A percentile compares a stretch with the other conserved stretches of the same genome.
Conservation (phyloP, 1,139 yeast species). For the Arxiozyma telluris region DNA sequence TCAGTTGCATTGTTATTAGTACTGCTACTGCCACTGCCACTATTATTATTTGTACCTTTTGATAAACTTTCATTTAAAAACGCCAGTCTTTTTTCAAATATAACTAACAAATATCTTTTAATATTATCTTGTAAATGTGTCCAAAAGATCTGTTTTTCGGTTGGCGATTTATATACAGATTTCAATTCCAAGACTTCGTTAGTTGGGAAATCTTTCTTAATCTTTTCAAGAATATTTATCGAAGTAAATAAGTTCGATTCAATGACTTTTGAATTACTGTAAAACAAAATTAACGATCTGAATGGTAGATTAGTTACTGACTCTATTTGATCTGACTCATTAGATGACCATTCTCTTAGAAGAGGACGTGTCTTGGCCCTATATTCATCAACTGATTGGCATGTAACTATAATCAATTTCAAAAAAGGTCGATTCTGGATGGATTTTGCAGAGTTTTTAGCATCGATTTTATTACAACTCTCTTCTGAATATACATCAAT, state of each 20-base stretch:
- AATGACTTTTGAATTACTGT: constrained; percentile 25
- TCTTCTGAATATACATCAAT: constrained; percentile 54
- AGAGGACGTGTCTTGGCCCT: constrained; percentile 72
- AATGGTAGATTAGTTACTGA: constrained; percentile 6
- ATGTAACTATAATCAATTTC: constrained; percentile 59
- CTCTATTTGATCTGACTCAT: constrained; percentile 4
- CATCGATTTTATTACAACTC: constrained; percentile 3
- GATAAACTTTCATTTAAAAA: constrained; percentile 9
- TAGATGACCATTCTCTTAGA: constrained; percentile 72
- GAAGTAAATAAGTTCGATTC: constrained; percentile 28
- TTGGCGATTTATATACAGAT: constrained; percentile 28
- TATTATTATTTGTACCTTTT: not conserved
- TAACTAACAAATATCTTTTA: constrained; percentile 17
- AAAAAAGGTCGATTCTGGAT: constrained; percentile 42
- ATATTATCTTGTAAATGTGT: constrained; percentile 17
- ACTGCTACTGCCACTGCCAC: not conserved
- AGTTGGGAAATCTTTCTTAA: constrained; percentile 27
- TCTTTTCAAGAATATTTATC: constrained; percentile 25
- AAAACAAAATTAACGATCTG: constrained; percentile 23
- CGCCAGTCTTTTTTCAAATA: constrained; percentile 21
- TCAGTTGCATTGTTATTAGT: not conserved
- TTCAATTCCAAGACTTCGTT: constrained; percentile 23
- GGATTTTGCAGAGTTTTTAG: not conserved
- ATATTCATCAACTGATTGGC: constrained; percentile 63
- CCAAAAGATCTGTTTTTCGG: constrained; percentile 27